Conservation (phyloP, 169 alveolate genomes). For the Eimeria tenella region DNA sequence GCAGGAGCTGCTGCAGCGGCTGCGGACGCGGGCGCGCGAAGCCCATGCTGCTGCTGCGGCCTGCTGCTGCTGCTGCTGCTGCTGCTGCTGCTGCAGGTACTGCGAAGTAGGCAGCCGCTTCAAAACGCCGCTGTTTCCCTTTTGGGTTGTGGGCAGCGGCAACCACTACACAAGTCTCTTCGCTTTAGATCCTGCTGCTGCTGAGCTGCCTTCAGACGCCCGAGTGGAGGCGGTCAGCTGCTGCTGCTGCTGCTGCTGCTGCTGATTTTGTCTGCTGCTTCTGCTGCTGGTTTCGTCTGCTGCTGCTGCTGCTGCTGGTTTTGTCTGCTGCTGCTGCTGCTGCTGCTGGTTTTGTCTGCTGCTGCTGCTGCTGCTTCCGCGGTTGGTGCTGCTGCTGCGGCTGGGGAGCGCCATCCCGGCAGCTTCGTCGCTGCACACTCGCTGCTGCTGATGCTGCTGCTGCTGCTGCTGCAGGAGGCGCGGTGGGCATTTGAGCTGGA, state of each 20-base stretch:
- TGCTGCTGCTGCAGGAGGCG: neutral
- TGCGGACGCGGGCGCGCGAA: neutral
- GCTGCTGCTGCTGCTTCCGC: neutral
- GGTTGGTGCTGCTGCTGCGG: neutral
- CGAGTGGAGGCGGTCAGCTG: conserved; percentile 29
- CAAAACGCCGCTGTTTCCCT: conserved; percentile 81
- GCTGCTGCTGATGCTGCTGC: neutral
- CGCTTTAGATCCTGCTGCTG: conserved; percentile 30
- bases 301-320: neutral
- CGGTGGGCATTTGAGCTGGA: neutral
- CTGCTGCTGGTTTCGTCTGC: neutral
- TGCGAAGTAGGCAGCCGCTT: conserved; percentile 79
- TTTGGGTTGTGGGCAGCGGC: conserved; percentile 83
- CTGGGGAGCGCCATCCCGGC: neutral
- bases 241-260: neutral
- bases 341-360: neutral
- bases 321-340: neutral
- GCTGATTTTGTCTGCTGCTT: neutral
- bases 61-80: neutral
- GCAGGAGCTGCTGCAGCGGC: conserved; percentile 1
- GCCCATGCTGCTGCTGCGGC: conserved; percentile 10
- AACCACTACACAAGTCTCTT: conserved; percentile 81
- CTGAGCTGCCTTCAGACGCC: neutral
- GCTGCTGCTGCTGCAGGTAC: neutral
- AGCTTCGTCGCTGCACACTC: no score